Base-by-base conservation (phyloP, 2,329 filamentous ascomycete genomes). In the Metarhizium rileyi region DNA sequence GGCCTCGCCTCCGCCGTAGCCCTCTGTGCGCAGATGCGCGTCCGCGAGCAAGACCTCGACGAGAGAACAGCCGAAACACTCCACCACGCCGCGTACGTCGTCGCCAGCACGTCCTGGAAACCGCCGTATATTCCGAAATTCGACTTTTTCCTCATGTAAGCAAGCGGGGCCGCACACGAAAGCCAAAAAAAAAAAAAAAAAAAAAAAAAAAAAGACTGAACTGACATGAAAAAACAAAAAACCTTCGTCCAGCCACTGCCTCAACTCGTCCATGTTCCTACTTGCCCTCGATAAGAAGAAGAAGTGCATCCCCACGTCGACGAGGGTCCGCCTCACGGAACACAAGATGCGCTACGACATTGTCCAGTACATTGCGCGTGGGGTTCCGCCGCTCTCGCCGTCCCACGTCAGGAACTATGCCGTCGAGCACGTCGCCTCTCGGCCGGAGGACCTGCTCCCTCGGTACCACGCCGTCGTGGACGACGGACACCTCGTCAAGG, bases 401-500 rank as follows among this genome's bases (percentile, higher is more conserved):
- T 40, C 44, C 3, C 18, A 12, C 44, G 76, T 95, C 48, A 66
- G 64, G 1, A 61, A 66, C 0, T 91, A 93, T 60, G 64, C 67
- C 76, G n/a, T 70, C 50, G 66, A 70, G 3, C 48, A 54, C 27
- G 71, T 76, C 65, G 40, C 65, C 59, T 20, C 60, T 76, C 42
- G 70, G 75, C 52, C 70, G 63, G 47, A 76, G 67, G 72, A 73
- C 2, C 64, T 80, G 3, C 63, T 79, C 6, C 62, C 70, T 1
- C 66, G 73, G 9, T 62, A 82, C 18, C 70, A 74, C 51, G 52
- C 54, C 9, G 60, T 77, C 30, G 60, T 74, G 0, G 90, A 95
- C 56, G 90, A 96, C 64, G 90, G 90, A 0, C 91, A 97, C 66
- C 74, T 81, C 9, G 74, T 83, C 48, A 96, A 96, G 66, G 68